Evolutionary conservation across 1,284 basidiomycete genomes (phyloP), one percentile per base, ranked within the genome.

Genomic region (Ustilago nuda): DNA sequence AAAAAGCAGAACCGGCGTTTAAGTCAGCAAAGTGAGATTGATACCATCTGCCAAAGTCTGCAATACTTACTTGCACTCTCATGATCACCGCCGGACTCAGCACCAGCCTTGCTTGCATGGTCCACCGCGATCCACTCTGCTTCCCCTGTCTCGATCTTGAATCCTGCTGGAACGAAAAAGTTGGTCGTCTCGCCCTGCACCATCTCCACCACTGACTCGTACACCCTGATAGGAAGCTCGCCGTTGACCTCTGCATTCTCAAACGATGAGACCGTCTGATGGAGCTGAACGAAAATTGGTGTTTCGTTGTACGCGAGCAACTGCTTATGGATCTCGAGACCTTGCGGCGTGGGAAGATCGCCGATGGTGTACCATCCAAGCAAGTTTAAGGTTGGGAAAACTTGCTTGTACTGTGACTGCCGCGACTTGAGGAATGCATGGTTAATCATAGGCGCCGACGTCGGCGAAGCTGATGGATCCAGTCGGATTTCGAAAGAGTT

Each of bases 111-210:
- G 13, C 94, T 92, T 1, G 94, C 94, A 89, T 94, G 95, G 86
- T 99, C 95, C 0, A 99, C 96, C 1, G 97, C 97, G 73, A 99
- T 98, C 35, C 97, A 91, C 85, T 99, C 96, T 7, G 97, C 96
- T 87, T 99, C 97, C 33, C 96, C 96, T 0, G 95, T 98, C 86
- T 98, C 94, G n/a, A 99, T 92, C 61, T 89, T 91, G 87, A 90
- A 98, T 1, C 91, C 87, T 1, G 91, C 92, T 74, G 93, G 92
- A 36, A 95, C 91, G 83, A 93, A 96, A 50, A 74, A 80, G 55
- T 66, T 70, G 33, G 62, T 56, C 35, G 68, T 56, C 59, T 73
- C 72, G 12, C 66, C 73, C n/a, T 66, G 58, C 8, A 66, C 69
- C 41, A 83, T 54, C 56, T 83, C 81, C 15, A 82, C 65, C 4